A percentile compares a stretch with the other conserved stretches of the same genome.
These are phyloP conservation scores for Apophysomyces sp. DNA, from an alignment of 371 early-diverging fungal species.

Conservation along the genomic window DNA sequence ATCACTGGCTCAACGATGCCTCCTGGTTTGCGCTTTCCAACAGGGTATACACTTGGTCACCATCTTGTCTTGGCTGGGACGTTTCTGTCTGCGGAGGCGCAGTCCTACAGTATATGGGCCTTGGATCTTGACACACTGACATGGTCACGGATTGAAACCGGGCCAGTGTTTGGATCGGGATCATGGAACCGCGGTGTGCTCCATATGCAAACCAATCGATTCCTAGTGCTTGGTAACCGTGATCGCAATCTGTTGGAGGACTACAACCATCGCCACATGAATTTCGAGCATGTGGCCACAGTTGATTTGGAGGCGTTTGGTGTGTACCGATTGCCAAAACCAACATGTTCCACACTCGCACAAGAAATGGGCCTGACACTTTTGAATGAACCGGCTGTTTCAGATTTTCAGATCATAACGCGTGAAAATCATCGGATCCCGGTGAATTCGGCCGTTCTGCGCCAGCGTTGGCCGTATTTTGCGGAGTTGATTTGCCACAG, in stretches of 20 bases:
- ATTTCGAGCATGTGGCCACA: slow-evolving; percentile 56
- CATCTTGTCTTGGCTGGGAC: slow-evolving; percentile 76
- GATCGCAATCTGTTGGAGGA: slow-evolving; percentile 65
- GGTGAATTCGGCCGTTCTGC: slow-evolving; percentile 64
- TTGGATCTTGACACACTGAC: slow-evolving; percentile 59
- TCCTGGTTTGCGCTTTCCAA: slow-evolving; percentile 80
- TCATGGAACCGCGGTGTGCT: slow-evolving; percentile 83
- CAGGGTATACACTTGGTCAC: slow-evolving; percentile 69
- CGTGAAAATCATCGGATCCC: slow-evolving; percentile 53
- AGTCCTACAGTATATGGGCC: slow-evolving; percentile 75
- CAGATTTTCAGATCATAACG: slow-evolving; percentile 57
- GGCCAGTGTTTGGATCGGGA: slow-evolving; percentile 59
- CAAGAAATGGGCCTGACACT: slow-evolving; percentile 56
- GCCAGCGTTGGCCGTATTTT: slow-evolving; percentile 66
- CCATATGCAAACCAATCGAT: slow-evolving; percentile 53
- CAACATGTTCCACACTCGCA: slow-evolving; percentile 33
- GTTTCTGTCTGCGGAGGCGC: slow-evolving; percentile 59
- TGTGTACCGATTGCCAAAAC: slow-evolving; percentile 38
- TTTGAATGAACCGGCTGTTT: slow-evolving; percentile 53
- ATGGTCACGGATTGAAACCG: slow-evolving; percentile 73
- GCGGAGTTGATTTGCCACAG: slow-evolving; percentile 37
- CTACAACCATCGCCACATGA: slow-evolving; percentile 68
- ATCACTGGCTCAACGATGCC: slow-evolving; percentile 62
- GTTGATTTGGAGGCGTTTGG: slow-evolving; percentile 66
- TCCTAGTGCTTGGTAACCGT: slow-evolving; percentile 69